These are phyloP conservation scores for Fusarium pininemorale DNA, from an alignment of 2,329 filamentous ascomycete species.

Conservation along the genomic window DNA sequence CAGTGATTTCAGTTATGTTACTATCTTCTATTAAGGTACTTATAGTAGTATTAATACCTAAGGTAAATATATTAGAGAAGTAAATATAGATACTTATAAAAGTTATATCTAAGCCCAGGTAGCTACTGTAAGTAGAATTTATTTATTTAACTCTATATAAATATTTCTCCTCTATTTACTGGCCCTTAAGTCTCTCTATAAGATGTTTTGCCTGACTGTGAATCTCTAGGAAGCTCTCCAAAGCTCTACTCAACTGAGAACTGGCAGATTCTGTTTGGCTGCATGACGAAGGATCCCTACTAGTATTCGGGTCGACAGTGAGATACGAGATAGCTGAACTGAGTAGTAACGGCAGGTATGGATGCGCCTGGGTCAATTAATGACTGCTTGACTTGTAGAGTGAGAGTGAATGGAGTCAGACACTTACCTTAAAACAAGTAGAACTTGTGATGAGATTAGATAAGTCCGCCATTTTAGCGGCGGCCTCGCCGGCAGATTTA, in stretches of 20 bases:
- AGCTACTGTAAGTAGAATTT: no score
- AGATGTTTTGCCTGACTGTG: background rate
- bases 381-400: background rate
- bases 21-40: rapidly evolving
- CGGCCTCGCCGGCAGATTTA: background rate
- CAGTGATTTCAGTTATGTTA: no score
- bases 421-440: background rate
- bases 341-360: background rate
- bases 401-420: background rate
- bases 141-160: no score
- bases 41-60: no score
- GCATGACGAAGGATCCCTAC: background rate
- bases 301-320: background rate
- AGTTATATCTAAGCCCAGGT: no score
- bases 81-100: no score
- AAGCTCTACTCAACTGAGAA: background rate
- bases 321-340: background rate
- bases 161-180: no score
- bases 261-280: background rate
- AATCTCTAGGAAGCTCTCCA: background rate
- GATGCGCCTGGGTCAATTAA: background rate
- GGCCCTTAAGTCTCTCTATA: background rate
- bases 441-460: background rate
- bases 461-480: background rate
- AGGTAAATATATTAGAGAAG: no score